Conservation (phyloP, 352 stramenopile genomes). For the Phytophthora sp. region DNA sequence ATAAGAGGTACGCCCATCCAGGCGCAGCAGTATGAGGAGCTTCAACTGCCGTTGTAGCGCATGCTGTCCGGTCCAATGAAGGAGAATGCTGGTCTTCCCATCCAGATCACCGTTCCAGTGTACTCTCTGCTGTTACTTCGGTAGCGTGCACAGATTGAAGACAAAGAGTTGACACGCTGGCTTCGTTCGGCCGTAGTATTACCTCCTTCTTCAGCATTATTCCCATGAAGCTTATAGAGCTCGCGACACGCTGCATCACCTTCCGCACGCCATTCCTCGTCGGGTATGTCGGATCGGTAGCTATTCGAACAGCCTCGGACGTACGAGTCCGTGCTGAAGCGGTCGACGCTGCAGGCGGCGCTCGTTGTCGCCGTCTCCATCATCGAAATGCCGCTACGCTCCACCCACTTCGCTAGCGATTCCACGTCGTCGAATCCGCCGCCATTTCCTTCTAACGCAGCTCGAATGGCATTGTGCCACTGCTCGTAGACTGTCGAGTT, state of each 20-base stretch:
- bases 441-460: conserved; percentile 23
- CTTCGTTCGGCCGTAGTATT: neutral
- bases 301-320: conserved; percentile 19
- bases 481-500: conserved; percentile 33
- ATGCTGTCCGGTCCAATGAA: conserved; percentile 11
- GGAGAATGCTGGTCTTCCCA: conserved; percentile 17
- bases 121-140: conserved; percentile 8
- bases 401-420: conserved; percentile 25
- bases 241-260: conserved; percentile 8
- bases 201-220: no score
- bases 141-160: conserved; percentile 16
- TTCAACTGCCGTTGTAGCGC: conserved; percentile 7
- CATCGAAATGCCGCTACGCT: conserved; percentile 26
- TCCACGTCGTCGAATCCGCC: conserved; percentile 11
- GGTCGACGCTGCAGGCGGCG: conserved; percentile 5
- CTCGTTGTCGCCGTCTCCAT: conserved; percentile 27
- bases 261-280: conserved; percentile 35
- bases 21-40: no score
- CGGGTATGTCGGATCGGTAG: conserved; percentile 35
- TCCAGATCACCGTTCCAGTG: conserved; percentile 22
- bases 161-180: conserved; percentile 9
- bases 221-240: conserved; percentile 1
- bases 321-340: conserved; percentile 32
- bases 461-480: conserved; percentile 35
- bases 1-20: no score